Base-by-base conservation (phyloP, 352 stramenopile species). In the Pythium angustatum region DNA sequence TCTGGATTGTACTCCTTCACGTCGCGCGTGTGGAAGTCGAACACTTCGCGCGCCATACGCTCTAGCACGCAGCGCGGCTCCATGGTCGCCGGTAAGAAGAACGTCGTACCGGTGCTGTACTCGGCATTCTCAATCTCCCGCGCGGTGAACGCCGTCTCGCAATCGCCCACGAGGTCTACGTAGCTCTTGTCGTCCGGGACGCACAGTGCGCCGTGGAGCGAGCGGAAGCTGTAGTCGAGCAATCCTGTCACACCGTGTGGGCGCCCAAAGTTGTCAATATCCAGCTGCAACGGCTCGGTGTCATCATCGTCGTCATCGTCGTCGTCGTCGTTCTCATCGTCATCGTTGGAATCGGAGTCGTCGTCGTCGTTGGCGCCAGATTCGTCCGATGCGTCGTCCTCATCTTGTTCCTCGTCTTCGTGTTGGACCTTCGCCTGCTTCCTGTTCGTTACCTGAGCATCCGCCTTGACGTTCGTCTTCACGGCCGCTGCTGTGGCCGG, bases 1-100 rank as follows among this genome's bases (percentile, higher is more conserved):
- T 51, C 43, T 19, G 34, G 62, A 65, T 91, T 69, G 47, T 73
- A 93, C 55, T 73, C 66, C 28, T 62, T 64, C 14, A 83, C 55
- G 12, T 68, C 59, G 17, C 72, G 63, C 19, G 86, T 81, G 62
- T 96, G 87, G 58, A 87, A 79, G 24, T 85, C 63, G 77, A 96
- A 96, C 14, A 96, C 71, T 58, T 93, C 74, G 26, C 83, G 51
- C 14, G 86, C 85, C 50, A 93, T 70, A 59, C 81, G 73, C 72
- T 96, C 87, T 38, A 96, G 71, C 14, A 72, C 72, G 51, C 78
- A 93, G 28, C 73, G 71, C 8, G 85, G 78, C 60, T 69, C 53
- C 33, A 78, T 77, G 28, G 76, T 71, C 14, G 81, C 81, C 24
- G 66, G 66, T 43, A 86, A 26, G 36, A 90, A 90, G 63, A 81